A percentile compares a stretch with the other conserved stretches of the same genome.
These are phyloP conservation scores for Onygenales sp. DNA, from an alignment of 2,329 filamentous ascomycete species.

Conservation along the genomic window DNA sequence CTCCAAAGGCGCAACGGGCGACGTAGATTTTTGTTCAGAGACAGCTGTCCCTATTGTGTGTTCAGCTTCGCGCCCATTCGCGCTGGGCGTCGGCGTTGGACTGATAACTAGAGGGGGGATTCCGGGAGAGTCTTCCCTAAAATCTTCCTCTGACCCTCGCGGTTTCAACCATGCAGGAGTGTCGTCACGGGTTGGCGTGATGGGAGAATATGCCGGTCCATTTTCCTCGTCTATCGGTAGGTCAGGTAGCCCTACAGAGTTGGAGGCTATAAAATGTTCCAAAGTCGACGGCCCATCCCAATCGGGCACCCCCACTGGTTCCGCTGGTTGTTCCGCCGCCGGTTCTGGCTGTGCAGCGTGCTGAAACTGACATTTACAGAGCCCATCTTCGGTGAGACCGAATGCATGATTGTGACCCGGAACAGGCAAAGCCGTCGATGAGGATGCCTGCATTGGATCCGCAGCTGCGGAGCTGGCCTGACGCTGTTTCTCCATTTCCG, in stretches of 20 bases:
- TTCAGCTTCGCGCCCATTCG: too few species aligned
- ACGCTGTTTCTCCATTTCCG: conserved; percentile 4
- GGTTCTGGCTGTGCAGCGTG: background rate
- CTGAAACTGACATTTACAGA: background rate
- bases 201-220: background rate
- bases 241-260: too few species aligned
- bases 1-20: too few species aligned
- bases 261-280: too few species aligned
- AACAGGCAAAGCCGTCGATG: background rate
- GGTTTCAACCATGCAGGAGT: background rate
- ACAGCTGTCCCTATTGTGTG: too few species aligned
- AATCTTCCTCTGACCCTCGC: too few species aligned
- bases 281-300: too few species aligned
- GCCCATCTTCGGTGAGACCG: background rate
- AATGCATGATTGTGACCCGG: background rate
- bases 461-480: background rate
- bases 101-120: too few species aligned
- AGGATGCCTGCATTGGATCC: background rate
- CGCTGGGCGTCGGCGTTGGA: too few species aligned
- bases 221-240: background rate
- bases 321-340: background rate
- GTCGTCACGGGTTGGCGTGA: background rate
- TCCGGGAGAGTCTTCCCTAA: too few species aligned
- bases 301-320: too few species aligned
- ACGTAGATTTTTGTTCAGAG: too few species aligned